Evolutionary conservation across 495 filamentous ascomycete species (phyloP).

Genomic region (Penicillium ucsense): DNA sequence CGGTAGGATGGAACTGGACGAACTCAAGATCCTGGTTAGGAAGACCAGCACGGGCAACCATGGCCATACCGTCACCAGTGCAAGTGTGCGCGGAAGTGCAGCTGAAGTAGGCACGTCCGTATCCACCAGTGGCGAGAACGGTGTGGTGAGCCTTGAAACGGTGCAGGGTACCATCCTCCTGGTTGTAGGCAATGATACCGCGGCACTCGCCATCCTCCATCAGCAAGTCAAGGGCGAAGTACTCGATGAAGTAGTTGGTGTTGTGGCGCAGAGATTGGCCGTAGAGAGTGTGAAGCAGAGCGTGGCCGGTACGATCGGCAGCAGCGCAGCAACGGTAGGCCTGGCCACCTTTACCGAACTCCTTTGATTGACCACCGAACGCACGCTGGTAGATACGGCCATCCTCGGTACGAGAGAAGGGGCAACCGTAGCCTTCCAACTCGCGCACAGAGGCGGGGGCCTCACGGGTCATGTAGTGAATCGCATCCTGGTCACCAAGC

Average conservation of each 20-base stretch:
- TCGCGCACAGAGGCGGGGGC: constrained; percentile 87
- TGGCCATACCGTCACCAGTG: constrained; percentile 97
- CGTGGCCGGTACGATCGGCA: constrained; percentile 92
- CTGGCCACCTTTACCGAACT: constrained; percentile 92
- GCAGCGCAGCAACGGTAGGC: constrained; percentile 94
- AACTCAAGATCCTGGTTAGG: constrained; percentile 99
- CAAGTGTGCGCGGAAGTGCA: constrained; percentile 97
- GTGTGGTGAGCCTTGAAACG: constrained; percentile 93
- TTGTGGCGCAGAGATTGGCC: constrained; percentile 94
- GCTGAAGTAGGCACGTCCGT: constrained; percentile 94
- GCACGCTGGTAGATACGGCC: constrained; percentile 97
- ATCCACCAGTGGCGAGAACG: constrained; percentile 90
- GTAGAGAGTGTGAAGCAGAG: constrained; percentile 93
- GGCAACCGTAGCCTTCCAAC: constrained; percentile 94
- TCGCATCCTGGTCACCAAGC: constrained; percentile 97
- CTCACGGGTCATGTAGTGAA: constrained; percentile 98
- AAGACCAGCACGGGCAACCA: constrained; percentile 94
- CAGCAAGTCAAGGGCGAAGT: constrained; percentile 89
- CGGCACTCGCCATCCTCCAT: constrained; percentile 96
- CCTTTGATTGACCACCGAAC: constrained; percentile 92
- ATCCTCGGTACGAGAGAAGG: constrained; percentile 95
- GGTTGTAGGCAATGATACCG: constrained; percentile 93
- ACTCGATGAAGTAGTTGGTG: constrained; percentile 99
- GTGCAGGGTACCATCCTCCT: constrained; percentile 96
- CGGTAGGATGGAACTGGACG: constrained; percentile 98